Conservation (phyloP, 176 grass and related monocot genomes). For the Rhynchospora tenuis region DNA sequence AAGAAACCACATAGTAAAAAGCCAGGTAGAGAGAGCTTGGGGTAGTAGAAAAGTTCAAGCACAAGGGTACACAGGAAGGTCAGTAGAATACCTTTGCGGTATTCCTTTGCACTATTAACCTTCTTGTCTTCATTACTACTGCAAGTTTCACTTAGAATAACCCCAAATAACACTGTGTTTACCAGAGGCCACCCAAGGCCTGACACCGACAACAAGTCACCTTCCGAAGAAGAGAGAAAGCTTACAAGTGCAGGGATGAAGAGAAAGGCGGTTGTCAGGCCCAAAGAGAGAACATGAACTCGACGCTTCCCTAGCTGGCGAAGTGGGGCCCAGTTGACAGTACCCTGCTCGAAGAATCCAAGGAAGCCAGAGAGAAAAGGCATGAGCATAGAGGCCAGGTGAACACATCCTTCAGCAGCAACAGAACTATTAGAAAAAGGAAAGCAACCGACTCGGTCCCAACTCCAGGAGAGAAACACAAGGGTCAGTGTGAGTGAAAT, state of each 20-base stretch:
- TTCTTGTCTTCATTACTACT: slow-evolving; percentile 40
- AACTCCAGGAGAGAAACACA: slow-evolving; percentile 33
- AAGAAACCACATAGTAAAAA: slow-evolving; percentile 72
- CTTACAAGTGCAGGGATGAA: slow-evolving; percentile 44
- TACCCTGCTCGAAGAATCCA: slow-evolving; percentile 42
- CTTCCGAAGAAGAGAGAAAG: slow-evolving; percentile 28
- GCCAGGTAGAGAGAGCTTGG: slow-evolving; percentile 59
- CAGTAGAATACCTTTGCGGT: slow-evolving; percentile 53
- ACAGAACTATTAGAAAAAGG: slow-evolving; percentile 23
- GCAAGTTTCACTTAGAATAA: slow-evolving; percentile 40
- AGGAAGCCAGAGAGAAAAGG: slow-evolving; percentile 61
- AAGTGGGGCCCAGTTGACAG: slow-evolving; percentile 30
- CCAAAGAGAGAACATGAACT: slow-evolving; percentile 45
- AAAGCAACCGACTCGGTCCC: slow-evolving; percentile 45
- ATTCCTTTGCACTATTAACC: slow-evolving; percentile 28
- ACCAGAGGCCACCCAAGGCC: slow-evolving; percentile 62
- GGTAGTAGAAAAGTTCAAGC: slow-evolving; percentile 84
- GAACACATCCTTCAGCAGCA: slow-evolving; percentile 30
- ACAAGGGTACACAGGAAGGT: slow-evolving; percentile 77
- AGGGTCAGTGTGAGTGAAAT: slow-evolving; percentile 41
- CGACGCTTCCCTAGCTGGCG: slow-evolving; percentile 40
- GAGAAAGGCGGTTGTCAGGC: slow-evolving; percentile 50
- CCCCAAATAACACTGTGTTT: slow-evolving; percentile 57
- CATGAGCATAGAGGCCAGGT: slow-evolving; percentile 29
- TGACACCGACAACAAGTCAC: slow-evolving; percentile 16